A percentile compares a stretch with the other conserved stretches of the same genome.
Conservation (phyloP, 257 asterid genomes). For the Nicotiana tomentosiformis region DNA sequence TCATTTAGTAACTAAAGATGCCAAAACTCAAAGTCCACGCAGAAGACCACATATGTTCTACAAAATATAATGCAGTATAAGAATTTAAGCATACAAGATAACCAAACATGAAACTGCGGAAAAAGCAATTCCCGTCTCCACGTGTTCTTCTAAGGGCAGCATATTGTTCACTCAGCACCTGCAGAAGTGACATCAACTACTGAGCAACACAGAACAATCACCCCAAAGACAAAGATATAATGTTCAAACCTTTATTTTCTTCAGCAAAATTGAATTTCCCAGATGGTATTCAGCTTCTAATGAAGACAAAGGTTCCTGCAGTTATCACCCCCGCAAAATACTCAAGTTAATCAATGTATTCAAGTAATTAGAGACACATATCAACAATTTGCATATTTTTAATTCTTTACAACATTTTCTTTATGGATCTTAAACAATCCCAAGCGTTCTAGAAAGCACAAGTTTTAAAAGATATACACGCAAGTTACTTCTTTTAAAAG, state of each 20-base stretch:
- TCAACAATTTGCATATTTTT: not conserved
- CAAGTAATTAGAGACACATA: not conserved
- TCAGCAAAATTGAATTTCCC: conserved; percentile 78
- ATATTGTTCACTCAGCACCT: conserved; percentile 73
- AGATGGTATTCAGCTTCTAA: conserved; percentile 69
- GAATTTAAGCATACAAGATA: conserved; percentile 57
- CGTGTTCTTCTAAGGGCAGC: conserved; percentile 85
- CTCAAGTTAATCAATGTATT: not conserved
- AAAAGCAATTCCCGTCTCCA: conserved; percentile 98
- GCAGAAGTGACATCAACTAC: not conserved
- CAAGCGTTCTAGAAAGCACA: not conserved
- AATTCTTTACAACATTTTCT: not conserved
- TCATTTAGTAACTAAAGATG: conserved; percentile 18
- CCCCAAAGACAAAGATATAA: not conserved
- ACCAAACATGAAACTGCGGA: conserved; percentile 95
- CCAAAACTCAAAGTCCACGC: not conserved
- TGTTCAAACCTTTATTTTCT: conserved; percentile 74
- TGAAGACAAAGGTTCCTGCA: conserved; percentile 84
- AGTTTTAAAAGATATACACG: not conserved
- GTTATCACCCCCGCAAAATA: conserved; percentile 8
- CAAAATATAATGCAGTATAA: conserved; percentile 5
- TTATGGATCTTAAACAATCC: not conserved
- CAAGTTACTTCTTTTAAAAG: not conserved
- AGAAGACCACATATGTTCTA: not conserved
- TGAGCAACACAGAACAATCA: not conserved